phyloP scores from a whole-genome alignment of 106 monocot species.

The Xerophyta viscosa region DNA sequence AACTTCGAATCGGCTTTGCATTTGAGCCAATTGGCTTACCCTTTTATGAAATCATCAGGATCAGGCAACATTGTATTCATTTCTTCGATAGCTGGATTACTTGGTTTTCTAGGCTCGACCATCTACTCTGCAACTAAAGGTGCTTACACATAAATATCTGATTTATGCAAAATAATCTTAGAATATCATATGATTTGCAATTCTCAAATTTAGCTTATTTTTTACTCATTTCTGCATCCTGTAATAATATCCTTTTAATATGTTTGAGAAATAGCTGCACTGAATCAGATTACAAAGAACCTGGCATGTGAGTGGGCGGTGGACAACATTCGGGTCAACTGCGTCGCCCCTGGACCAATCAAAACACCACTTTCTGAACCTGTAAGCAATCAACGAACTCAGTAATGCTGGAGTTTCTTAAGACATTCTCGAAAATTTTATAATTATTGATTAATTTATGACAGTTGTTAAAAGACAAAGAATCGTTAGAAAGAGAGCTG shows the following conservation, averaged over 20 bases:
- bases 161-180: neutral
- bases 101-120: neutral
- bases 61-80: slow-evolving; percentile 15
- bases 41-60: slow-evolving; percentile 21
- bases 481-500: neutral
- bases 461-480: neutral
- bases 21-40: slow-evolving; percentile 28
- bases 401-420: no score
- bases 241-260: no score
- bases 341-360: slow-evolving; percentile 43
- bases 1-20: slow-evolving; percentile 36
- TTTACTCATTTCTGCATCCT: no score
- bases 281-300: slow-evolving; percentile 50
- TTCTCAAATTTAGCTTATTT: no score
- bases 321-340: slow-evolving; percentile 50
- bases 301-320: slow-evolving; percentile 67
- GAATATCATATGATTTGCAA: no score
- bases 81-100: slow-evolving; percentile 12
- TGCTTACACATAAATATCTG: no score
- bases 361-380: slow-evolving; percentile 30
- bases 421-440: neutral
- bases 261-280: slow-evolving; percentile 36
- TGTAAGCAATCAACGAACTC: slow-evolving; percentile 8
- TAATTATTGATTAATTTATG: neutral
- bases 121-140: slow-evolving; percentile 20